A percentile compares a stretch with the other conserved stretches of the same genome.
phyloP scores from a whole-genome alignment of 2,329 filamentous ascomycete genomes.

The Fusarium sp. region DNA sequence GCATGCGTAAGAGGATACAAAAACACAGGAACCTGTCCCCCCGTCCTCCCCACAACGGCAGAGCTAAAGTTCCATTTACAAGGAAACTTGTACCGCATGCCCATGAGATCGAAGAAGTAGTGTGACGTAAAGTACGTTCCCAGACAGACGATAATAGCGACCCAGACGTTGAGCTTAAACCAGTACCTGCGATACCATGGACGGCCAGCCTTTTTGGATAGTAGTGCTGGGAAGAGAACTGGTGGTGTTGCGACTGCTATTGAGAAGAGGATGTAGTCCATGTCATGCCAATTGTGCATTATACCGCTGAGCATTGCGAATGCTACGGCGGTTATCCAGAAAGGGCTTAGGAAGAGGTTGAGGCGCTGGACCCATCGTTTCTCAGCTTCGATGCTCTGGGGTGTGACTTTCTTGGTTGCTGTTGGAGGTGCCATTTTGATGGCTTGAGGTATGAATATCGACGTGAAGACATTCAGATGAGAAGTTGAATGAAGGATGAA shows the following conservation, averaged over 20 bases:
- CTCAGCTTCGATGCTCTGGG: neutral
- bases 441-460: neutral
- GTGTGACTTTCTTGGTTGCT: neutral
- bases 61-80: slow-evolving; percentile 10
- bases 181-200: slow-evolving; percentile 16
- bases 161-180: slow-evolving; percentile 13
- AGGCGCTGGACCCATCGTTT: slow-evolving; percentile 4
- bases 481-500: neutral
- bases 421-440: neutral
- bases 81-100: slow-evolving; percentile 11
- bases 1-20: slow-evolving; percentile 14
- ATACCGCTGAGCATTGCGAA: slow-evolving; percentile 10
- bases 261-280: slow-evolving; percentile 13
- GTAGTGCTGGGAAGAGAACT: slow-evolving; percentile 1
- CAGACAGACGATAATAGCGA: neutral
- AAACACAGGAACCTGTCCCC: slow-evolving; percentile 6
- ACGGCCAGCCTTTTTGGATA: neutral
- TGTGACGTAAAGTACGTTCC: slow-evolving; percentile 9
- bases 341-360: neutral
- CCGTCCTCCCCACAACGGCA: neutral
- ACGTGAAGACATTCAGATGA: rapidly evolving
- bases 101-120: slow-evolving; percentile 24
- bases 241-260: neutral
- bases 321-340: slow-evolving; percentile 8
- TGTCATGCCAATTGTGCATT: neutral